Evolutionary conservation across 1,284 basidiomycete species (phyloP), one percentile per base, ranked within the genome.

Genomic region (Ustilago vetiveriae): DNA sequence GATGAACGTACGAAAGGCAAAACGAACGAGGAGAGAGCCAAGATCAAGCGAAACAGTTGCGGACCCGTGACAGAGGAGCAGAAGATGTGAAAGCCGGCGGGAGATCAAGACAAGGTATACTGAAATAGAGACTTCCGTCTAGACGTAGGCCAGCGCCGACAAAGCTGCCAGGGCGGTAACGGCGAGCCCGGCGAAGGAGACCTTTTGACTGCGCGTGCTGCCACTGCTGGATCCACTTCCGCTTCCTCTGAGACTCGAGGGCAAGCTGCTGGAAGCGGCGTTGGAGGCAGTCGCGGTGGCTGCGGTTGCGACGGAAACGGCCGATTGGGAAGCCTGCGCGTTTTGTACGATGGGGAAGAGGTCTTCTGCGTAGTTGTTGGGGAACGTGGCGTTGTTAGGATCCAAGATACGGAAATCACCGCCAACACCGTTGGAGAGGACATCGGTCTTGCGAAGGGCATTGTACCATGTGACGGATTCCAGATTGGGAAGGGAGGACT

Each of bases 401-500:
- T 71, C 62, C 7, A 71, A 19, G 24, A 71, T 62, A 4, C 67
- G 44, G 46, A 71, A 71, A 17, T 71, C 67, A 13, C 58, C 58
- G 24, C 66, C 66, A 9, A 69, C 66, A 14, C 66, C 59, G 38
- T 50, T 69, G 29, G 54, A 58, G 1, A 70, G 42, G 1, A 70
- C 35, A n/a, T 72, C 68, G 21, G 63, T 63, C 29, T 58, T 42
- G 10, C 55, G 53, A 13, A 64, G 37, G 22, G 75, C 79, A 45
- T 82, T 82, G 72, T 80, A 82, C 82, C 82, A 83, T 6, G 82
- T 78, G 27, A 74, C 50, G 9, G 72, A 60, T 23, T 81, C 50
- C 47, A 78, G 66, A 46, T 82, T 71, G 26, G 77, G 76, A 42
- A 83, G 69, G 3, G 66, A 48, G 10, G 47, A 47, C 7, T 75